Base-by-base conservation (phyloP, 2,329 filamentous ascomycete genomes). In the Ophiostoma populinum region DNA sequence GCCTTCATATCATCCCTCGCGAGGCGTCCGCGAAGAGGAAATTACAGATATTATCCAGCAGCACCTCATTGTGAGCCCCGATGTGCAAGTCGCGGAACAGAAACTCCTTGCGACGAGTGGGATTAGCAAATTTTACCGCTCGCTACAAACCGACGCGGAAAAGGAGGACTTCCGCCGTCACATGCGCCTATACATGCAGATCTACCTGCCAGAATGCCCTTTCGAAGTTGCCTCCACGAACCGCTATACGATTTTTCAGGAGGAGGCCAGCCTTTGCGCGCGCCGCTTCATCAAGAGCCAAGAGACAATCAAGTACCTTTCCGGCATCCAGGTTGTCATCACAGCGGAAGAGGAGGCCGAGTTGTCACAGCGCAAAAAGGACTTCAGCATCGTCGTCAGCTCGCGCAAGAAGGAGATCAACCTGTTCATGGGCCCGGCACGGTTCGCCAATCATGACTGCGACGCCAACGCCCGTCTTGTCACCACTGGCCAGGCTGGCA, bases 381-480 rank as follows among this genome's bases (percentile, higher is more conserved):
- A 98, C 51, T 98, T 98, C 53, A 94, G 86, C 53, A 86, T 98
- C 43, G 86, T 98, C 21, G 80, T 94, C 50, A 93, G 86, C 42
- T 87, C 83, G 45, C 70, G 90, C 39, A 87, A 80, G 56, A 94
- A 92, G 57, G 78, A 78, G 41, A 80, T 86, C 20, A 92, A 82
- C 34, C 62, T 98, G 27, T 95, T 98, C 51, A 75, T 98, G 51
- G 90, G 90, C 0, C 92, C 90, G 7, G 90, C 90, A 22, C 75
- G 90, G 34, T 95, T 98, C 53, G 85, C 90, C 18, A 98, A 98
- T 51, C 90, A 98, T 56, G 90, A 98, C 54, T 98, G 90, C 57
- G 70, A 80, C 45, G 83, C 90, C 21, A 98, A 95, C 58, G 86
- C 86, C 7, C 72, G 76, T 49, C 67, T 98, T 29, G 77, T 81